Percentiles rank a stretch among this genome's conserved stretches.
phyloP scores from a whole-genome alignment of 2,329 filamentous ascomycete genomes.

The Neonectria magnoliae region DNA sequence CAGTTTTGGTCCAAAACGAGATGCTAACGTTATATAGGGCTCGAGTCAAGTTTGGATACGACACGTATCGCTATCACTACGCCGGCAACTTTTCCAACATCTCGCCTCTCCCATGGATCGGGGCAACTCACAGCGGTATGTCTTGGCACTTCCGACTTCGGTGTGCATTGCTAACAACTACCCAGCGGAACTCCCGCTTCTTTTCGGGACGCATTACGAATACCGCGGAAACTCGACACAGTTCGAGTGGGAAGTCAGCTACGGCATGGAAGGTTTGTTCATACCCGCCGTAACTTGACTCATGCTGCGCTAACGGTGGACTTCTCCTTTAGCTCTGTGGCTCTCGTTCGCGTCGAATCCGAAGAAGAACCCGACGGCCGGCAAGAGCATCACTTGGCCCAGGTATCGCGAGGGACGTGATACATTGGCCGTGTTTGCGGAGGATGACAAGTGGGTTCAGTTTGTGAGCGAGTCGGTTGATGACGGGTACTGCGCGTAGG shows the following conservation, averaged over 20 bases:
- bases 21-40: slow-evolving; percentile 5
- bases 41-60: slow-evolving; percentile 25
- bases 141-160: neutral
- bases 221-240: slow-evolving; percentile 44
- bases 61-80: slow-evolving; percentile 54
- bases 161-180: neutral
- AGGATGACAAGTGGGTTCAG: slow-evolving; percentile 22
- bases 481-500: slow-evolving; percentile 25
- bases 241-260: slow-evolving; percentile 43
- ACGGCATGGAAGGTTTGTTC: slow-evolving; percentile 42
- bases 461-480: slow-evolving; percentile 21
- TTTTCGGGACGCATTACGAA: slow-evolving; percentile 45
- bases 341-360: slow-evolving; percentile 40
- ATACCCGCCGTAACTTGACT: neutral
- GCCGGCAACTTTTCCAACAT: slow-evolving; percentile 53
- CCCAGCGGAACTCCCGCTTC: slow-evolving; percentile 43
- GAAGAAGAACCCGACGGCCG: slow-evolving; percentile 26
- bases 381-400: slow-evolving; percentile 34
- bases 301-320: neutral
- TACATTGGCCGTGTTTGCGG: slow-evolving; percentile 36
- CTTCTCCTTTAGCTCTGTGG: slow-evolving; percentile 35
- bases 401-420: slow-evolving; percentile 32
- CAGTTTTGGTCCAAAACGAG: neutral
- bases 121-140: slow-evolving; percentile 45
- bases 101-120: slow-evolving; percentile 51